Evolutionary conservation across 176 grass and related monocot species (phyloP).

Genomic region (Stipa capillata): DNA sequence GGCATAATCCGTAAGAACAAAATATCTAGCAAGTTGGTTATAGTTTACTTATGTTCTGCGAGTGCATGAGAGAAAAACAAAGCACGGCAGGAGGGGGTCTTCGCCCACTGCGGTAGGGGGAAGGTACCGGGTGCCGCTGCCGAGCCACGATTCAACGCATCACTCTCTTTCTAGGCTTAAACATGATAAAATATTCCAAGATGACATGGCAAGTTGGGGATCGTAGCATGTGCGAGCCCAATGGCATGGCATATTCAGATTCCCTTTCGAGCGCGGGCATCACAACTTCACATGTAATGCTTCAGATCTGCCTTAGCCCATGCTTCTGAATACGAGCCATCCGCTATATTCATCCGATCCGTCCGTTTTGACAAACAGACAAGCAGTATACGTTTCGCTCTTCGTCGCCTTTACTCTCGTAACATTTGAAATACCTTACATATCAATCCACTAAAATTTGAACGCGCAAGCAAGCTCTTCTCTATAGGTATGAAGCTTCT

Average conservation of each 20-base stretch:
- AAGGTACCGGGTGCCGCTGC: not conserved
- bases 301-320: not conserved
- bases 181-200: not conserved
- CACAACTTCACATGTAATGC: slow-evolving; percentile 7
- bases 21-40: slow-evolving; percentile 3
- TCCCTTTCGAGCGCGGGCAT: slow-evolving; percentile 6
- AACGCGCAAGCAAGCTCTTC: too few species aligned
- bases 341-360: too few species aligned
- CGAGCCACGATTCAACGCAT: not conserved
- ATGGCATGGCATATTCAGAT: too few species aligned
- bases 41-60: not conserved
- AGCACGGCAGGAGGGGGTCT: not conserved
- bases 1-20: not conserved
- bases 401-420: too few species aligned
- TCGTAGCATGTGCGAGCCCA: slow-evolving; percentile 29
- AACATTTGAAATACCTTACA: too few species aligned
- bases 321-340: not conserved
- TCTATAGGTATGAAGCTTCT: too few species aligned
- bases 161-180: not conserved
- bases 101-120: too few species aligned
- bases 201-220: not conserved
- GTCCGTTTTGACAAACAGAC: too few species aligned
- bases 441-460: too few species aligned
- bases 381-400: too few species aligned
- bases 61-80: not conserved